Conservation (phyloP, 2,329 filamentous ascomycete species). For the Triangularia verruculosa region DNA sequence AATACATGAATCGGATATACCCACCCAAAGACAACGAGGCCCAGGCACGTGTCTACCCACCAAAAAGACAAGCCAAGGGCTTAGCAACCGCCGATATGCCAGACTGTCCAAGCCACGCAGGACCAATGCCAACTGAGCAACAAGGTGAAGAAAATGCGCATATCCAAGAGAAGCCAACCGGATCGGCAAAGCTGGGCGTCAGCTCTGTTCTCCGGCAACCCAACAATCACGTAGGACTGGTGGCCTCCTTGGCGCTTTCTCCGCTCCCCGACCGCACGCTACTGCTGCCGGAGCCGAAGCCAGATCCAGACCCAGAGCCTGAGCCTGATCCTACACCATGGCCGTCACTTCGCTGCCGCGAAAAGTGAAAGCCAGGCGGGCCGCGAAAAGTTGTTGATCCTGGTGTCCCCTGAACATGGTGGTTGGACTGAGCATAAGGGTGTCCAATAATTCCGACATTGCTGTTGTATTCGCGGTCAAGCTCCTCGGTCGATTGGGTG, state of each 20-base stretch:
- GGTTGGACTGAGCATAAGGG: conserved; percentile 12
- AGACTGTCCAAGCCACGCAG: not conserved
- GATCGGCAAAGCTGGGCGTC: not conserved
- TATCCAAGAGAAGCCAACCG: not conserved
- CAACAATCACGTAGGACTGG: conserved; percentile 41
- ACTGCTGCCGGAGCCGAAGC: conserved; percentile 32
- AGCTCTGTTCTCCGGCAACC: not conserved
- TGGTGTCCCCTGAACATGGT: conserved; percentile 10
- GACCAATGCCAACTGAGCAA: not conserved
- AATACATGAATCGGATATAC: not conserved
- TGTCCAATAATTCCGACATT: conserved; percentile 19
- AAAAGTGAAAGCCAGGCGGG: conserved; percentile 26
- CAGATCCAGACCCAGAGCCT: conserved; percentile 27
- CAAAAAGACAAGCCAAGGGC: not conserved
- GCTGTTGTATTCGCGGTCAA: conserved; percentile 37
- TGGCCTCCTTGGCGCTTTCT: conserved; percentile 51
- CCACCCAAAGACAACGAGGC: not conserved
- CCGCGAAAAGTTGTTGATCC: conserved; percentile 20
- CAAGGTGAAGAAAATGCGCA: not conserved
- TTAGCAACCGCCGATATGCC: not conserved
- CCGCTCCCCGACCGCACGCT: conserved; percentile 43
- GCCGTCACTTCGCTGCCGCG: conserved; percentile 17
- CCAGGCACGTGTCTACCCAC: not conserved
- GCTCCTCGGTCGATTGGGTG: conserved; percentile 59
- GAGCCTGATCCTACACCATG: conserved; percentile 29